Evolutionary conservation across 306 rosid species (phyloP).

Genomic region (Castanospermum australe): DNA sequence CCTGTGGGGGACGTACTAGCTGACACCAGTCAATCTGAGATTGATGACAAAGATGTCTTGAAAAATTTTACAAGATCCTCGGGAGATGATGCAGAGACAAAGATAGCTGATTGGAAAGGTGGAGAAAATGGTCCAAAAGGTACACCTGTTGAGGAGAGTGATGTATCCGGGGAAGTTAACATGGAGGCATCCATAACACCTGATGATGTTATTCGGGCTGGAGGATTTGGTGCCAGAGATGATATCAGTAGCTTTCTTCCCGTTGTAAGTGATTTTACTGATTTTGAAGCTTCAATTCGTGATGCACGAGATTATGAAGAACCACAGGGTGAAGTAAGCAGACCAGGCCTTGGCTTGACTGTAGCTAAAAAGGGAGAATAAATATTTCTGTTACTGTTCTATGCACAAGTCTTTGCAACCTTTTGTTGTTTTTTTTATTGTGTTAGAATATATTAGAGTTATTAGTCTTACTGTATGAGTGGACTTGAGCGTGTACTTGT

Average conservation of each 20-base stretch:
- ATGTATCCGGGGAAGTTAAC: slow-evolving; percentile 51
- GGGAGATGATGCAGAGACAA: slow-evolving; percentile 26
- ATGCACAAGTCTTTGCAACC: not conserved
- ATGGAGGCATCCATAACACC: slow-evolving; percentile 67
- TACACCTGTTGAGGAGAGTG: slow-evolving; percentile 36
- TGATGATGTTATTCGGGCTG: slow-evolving; percentile 80
- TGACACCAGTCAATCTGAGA: slow-evolving; percentile 21
- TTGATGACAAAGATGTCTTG: slow-evolving; percentile 29
- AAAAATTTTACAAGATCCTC: slow-evolving; percentile 39
- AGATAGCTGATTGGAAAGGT: slow-evolving; percentile 27
- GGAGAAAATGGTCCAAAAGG: slow-evolving; percentile 28
- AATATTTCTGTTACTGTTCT: not conserved
- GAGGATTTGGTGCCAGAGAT: slow-evolving; percentile 88
- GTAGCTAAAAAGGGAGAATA: slow-evolving; percentile 44
- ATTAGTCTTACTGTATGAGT: too few relatives aligned
- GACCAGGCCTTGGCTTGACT: slow-evolving; percentile 90
- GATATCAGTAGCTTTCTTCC: slow-evolving; percentile 85
- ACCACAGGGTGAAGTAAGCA: slow-evolving; percentile 60
- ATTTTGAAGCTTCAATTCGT: slow-evolving; percentile 80
- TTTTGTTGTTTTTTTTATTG: not conserved
- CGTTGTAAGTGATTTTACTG: slow-evolving; percentile 85
- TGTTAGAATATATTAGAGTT: too few relatives aligned
- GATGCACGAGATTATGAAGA: slow-evolving; percentile 83
- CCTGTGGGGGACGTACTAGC: slow-evolving; percentile 8
- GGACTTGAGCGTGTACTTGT: too few relatives aligned